Base-by-base conservation (phyloP, 345 rosid species). In the Diplotaxis tenuifolia region DNA sequence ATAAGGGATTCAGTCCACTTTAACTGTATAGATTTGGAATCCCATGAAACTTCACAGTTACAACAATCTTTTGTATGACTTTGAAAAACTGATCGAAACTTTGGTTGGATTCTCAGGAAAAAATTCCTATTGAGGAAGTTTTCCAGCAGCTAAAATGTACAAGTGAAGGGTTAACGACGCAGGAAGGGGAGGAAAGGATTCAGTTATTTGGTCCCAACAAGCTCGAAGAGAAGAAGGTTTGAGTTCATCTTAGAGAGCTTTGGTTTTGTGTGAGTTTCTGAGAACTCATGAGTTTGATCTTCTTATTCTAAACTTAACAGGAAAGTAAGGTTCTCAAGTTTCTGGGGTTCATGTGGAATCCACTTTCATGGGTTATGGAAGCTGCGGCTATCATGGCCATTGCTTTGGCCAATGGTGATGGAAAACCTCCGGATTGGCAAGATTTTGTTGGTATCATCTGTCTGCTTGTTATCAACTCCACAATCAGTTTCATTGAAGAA, bases 231-330 rank as follows among this genome's bases (percentile, higher is more conserved):
- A 45, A 45, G 50, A 45, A 45, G 50, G 50, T 74, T 74, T 50
- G 49, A 25, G 67, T 5, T 32, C 69, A 50, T 40, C 49, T 49
- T 36, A 73, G 27, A 62, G 28, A 36, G 42, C 70, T 72, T 72
- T 62, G 50, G 50, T 45, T n/a, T 45, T 45, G 19, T 72, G 14
- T 53, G 15, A 49, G 14, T 40, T 5, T 49, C 18, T 49, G 65
- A 47, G 38, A 15, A 58, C 62, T 74, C 11, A 67, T 42, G 19
- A 49, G 54, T 42, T 22, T 49, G 50, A 45, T 45, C 50, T n/a
- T 45, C 50, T 55, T 14, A 18, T 70, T 20, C n/a, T n/a, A 45
- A 56, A 20, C 1, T 22, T 14, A 60, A 65, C 68, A 77, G 75
- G 80, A 45, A 45, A 45, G 50, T 19, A 45, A 45, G 50, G 6